Base-by-base conservation (phyloP, 108 stramenopile genomes). In the Fistulifera pelliculosa region DNA sequence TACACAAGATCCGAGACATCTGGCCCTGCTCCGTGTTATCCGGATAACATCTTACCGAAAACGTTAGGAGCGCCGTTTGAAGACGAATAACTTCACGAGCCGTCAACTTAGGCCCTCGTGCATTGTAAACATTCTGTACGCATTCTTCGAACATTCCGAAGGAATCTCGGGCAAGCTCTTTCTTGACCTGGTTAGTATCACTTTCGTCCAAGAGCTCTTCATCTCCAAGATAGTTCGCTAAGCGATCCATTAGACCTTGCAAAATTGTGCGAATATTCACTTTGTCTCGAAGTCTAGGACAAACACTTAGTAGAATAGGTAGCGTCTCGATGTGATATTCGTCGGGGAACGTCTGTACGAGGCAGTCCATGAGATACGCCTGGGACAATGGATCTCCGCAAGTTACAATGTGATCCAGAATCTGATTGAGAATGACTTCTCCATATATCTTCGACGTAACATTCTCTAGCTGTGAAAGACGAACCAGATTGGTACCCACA, bases 311-410 rank as follows among this genome's bases (percentile, higher is more conserved):
- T 25, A 98, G 82, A 42, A 80, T 68, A 38, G 85, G 90, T 66
- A 99, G 75, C 6, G 99, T 97, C 42, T 87, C 92, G 51, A 98
- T 76, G 62, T 98, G 97, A 70, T 93, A 99, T 56, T 95, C 93
- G 64, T 94, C 94, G 3, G 97, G 97, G 53, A 99, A 99, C 11
- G 92, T 95, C 75, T 99, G 96, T 19, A 96, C 85, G 61, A 98
- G 81, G 62, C 95, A 96, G 72, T 99, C 99, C 73, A 99, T 86
- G 45, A 99, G 66, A 62, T 98, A 99, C 13, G 94, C 87, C 72
- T 99, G 99, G 1, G 96, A 93, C 45, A 99, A 62, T 12, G 90
- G 86, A 80, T 99, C 99, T 42, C 77, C 77, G 64, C 93, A 97
- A 28, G 73, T 66, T 31, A 87, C 81, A 41, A 99, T 87, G 47